Evolutionary conservation across 345 rosid genomes (phyloP).

Genomic region (Combretum micranthum): DNA sequence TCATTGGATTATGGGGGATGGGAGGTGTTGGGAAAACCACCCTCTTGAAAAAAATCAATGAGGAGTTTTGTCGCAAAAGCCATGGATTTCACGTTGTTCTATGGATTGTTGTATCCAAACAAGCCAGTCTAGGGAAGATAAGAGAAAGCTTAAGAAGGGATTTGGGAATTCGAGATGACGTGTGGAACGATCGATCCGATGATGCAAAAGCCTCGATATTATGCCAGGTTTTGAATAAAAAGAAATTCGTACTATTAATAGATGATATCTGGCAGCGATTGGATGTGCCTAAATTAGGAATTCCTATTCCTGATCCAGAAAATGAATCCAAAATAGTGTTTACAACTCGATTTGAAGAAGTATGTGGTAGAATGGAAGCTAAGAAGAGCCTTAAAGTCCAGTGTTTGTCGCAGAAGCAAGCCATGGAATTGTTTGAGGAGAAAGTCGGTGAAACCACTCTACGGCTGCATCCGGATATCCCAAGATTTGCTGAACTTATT

Average conservation of each 20-base stretch:
- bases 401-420: constrained; percentile 4
- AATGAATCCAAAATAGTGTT: constrained; percentile 16
- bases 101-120: constrained; percentile 15
- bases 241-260: constrained; percentile 15
- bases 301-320: constrained; percentile 6
- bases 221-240: background rate
- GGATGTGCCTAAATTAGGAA: constrained; percentile 8
- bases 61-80: background rate
- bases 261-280: constrained; percentile 12
- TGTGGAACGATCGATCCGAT: background rate
- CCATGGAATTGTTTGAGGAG: constrained; percentile 16
- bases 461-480: background rate
- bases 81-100: constrained; percentile 8
- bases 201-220: background rate
- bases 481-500: background rate
- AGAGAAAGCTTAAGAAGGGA: constrained; percentile 1
- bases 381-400: constrained; percentile 7
- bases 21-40: constrained; percentile 22
- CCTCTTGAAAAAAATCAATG: constrained; percentile 13
- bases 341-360: constrained; percentile 18
- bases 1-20: constrained; percentile 16
- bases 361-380: constrained; percentile 23
- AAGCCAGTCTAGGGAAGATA: background rate
- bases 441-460: constrained; percentile 15
- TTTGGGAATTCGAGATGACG: background rate